Evolutionary conservation across 2,329 filamentous ascomycete genomes (phyloP).

Genomic region (Dactylellina haptotyla): DNA sequence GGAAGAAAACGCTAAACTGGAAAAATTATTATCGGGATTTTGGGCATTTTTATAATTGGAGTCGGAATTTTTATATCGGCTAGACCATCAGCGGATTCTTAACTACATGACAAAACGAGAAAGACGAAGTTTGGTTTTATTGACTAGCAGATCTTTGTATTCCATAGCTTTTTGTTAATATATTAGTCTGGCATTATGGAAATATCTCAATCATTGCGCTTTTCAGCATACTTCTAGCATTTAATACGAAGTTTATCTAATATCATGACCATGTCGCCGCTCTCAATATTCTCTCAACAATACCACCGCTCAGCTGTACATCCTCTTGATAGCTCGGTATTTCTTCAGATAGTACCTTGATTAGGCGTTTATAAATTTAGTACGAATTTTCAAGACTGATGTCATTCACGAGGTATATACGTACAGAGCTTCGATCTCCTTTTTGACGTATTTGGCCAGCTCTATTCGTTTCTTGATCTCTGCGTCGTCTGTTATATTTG

Average conservation of each 20-base stretch:
- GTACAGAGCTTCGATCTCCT: constrained; percentile 49
- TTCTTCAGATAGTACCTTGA: constrained; percentile 48
- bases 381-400: background rate
- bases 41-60: constrained; percentile 23
- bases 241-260: too few relatives aligned
- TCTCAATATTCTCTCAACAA: too few relatives aligned
- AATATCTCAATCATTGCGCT: too few relatives aligned
- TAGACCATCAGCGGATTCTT: background rate
- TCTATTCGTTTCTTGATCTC: constrained; percentile 25
- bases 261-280: too few relatives aligned
- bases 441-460: constrained; percentile 49
- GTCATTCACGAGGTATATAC: background rate
- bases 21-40: background rate
- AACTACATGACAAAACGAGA: background rate
- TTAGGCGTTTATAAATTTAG: background rate
- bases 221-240: too few relatives aligned
- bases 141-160: background rate
- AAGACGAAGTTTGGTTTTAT: background rate
- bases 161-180: background rate
- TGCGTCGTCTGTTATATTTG: constrained; percentile 22
- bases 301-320: constrained; percentile 25
- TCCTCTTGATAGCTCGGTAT: constrained; percentile 38
- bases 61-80: constrained; percentile 9
- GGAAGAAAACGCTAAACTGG: background rate
- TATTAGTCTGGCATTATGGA: too few relatives aligned